Evolutionary conservation across 1,284 basidiomycete genomes (phyloP), one percentile per base, ranked within the genome.

Genomic region (Cutaneotrichosporon spelunceum): DNA sequence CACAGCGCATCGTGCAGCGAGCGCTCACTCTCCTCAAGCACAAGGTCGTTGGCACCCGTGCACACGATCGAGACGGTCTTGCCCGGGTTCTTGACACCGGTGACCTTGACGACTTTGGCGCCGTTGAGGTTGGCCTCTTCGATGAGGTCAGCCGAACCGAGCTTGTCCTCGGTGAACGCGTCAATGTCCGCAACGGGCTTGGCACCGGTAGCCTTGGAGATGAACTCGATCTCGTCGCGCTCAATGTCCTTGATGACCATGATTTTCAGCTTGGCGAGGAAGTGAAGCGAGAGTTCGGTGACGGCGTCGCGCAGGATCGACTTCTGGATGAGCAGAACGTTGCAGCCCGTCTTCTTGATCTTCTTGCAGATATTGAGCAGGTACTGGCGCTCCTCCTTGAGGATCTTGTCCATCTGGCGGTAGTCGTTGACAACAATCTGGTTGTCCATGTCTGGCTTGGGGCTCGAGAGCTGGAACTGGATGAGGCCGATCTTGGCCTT

Each of bases 371-470:
- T 87, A 80, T 96, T 98, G 73, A 99, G 87, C 66, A 99, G 85
- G 79, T 99, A 99, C 81, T 96, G 92, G 53, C 95, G 89, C 69
- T 95, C 95, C 81, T 99, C 96, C 80, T 99, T 99, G 79, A 99
- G 88, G 66, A 99, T 95, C 80, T 97, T 98, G 85, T 99, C 96
- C 95, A 99, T 99, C 81, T 99, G 96, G 42, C 96, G 88, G 83
- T 99, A 99, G 81, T 99, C 95, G 73, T 97, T 99, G 71, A 99
- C 97, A 49, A 99, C 90, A 53, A 99, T 94, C 39, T 96, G 97
- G 83, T 99, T 99, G 82, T 99, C 96, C 96, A 99, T 99, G 76
- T 99, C 96, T 9, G 96, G 96, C 81, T 99, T 99, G 23, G 96
- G 96, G 55, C 93, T 91, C 70, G 89, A 91, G 58, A 99, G 85